A percentile compares a stretch with the other conserved stretches of the same genome.
These are phyloP conservation scores for Trypanosoma melophagium DNA, from an alignment of 208 protist species.

Conservation along the genomic window DNA sequence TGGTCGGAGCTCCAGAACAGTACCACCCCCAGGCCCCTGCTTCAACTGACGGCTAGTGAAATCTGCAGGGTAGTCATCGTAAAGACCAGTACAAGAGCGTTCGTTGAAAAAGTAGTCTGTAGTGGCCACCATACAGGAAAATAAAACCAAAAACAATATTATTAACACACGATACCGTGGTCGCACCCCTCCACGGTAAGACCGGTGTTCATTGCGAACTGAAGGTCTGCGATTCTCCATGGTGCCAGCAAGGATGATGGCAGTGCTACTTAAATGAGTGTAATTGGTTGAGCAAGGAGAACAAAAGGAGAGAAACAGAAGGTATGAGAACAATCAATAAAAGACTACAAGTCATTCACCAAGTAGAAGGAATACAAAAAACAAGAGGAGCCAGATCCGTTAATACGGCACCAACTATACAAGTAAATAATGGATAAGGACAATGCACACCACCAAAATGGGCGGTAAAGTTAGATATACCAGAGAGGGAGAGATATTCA, in stretches of 20 bases:
- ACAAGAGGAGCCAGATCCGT: too few species aligned
- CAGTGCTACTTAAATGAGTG: too few species aligned
- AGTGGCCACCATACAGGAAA: not conserved
- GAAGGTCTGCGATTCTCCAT: too few species aligned
- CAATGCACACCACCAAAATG: too few species aligned
- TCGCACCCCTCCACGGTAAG: not conserved
- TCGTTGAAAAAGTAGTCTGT: not conserved
- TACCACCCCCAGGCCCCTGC: constrained; percentile 8
- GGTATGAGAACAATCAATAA: not conserved
- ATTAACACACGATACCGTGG: not conserved
- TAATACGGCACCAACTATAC: too few species aligned
- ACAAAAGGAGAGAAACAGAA: not conserved
- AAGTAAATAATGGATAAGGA: too few species aligned
- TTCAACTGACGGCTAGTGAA: not conserved
- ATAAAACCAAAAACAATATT: constrained; percentile 5
- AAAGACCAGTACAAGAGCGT: not conserved
- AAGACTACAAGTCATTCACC: not conserved
- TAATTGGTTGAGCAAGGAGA: not conserved
- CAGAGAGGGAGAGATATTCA: not conserved
- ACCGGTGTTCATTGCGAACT: too few species aligned
- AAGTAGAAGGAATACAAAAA: not conserved
- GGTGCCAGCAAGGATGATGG: too few species aligned
- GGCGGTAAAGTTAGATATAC: not conserved
- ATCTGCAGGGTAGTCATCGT: not conserved
- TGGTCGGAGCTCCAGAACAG: not conserved